Conservation (phyloP, 306 rosid genomes). For the Cicer yamashitae region DNA sequence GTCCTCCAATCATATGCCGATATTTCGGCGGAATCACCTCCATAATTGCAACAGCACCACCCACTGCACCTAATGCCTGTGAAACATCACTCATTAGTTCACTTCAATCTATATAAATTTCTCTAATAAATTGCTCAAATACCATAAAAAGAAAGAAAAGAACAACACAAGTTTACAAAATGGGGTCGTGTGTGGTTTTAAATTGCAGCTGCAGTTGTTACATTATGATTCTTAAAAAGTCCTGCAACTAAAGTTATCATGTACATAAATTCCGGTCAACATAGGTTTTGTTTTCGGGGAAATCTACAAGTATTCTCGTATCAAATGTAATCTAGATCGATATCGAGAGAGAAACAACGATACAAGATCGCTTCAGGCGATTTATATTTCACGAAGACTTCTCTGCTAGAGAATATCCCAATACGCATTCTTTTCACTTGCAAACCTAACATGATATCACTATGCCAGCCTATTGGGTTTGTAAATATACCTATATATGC, state of each 20-base stretch:
- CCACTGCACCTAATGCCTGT: constrained; percentile 85
- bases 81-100: constrained; percentile 38
- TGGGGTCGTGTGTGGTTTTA: neutral
- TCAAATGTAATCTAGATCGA: neutral
- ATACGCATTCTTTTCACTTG: neutral
- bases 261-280: neutral
- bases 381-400: neutral
- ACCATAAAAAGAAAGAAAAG: neutral
- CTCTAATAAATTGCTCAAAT: neutral
- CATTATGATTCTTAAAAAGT: neutral
- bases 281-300: neutral
- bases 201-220: neutral
- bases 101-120: neutral
- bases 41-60: constrained; percentile 75
- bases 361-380: too few relatives aligned
- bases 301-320: neutral
- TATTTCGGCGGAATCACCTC: constrained; percentile 72
- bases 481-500: neutral
- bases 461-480: neutral
- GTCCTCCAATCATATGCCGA: constrained; percentile 80
- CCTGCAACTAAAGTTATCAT: neutral
- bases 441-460: neutral
- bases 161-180: neutral
- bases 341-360: neutral
- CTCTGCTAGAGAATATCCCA: neutral